Evolutionary conservation across 164 flowering plant species (phyloP).

Genomic region (Aristolochia californica): DNA sequence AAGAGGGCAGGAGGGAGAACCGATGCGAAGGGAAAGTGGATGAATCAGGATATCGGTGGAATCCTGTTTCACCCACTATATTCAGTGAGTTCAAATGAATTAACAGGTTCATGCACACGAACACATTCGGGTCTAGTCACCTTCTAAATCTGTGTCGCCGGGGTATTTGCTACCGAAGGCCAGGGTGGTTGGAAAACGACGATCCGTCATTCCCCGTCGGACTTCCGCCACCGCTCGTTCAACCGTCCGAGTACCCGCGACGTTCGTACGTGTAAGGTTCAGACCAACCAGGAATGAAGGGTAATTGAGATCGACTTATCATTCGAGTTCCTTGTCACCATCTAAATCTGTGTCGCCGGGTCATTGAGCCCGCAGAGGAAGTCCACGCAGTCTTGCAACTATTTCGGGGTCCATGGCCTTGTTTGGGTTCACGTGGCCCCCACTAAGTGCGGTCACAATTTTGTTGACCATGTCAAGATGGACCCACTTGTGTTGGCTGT

Average conservation of each 20-base stretch:
- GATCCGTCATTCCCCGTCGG: conserved; percentile 23
- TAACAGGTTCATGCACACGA: too few relatives aligned
- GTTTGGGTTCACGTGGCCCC: conserved; percentile 36
- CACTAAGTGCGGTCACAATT: conserved; percentile 22
- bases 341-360: conserved; percentile 25
- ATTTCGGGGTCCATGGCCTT: conserved; percentile 37
- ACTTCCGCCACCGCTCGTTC: conserved; percentile 13
- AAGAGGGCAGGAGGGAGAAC: too few relatives aligned
- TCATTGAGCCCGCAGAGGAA: conserved; percentile 36
- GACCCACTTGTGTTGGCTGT: conserved; percentile 6
- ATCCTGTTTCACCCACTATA: too few relatives aligned
- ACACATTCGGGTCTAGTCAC: too few relatives aligned
- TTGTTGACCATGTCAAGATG: conserved; percentile 8
- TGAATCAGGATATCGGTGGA: too few relatives aligned
- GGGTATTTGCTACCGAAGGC: conserved; percentile 3
- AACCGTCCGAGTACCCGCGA: conserved; percentile 7
- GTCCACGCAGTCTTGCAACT: conserved; percentile 23
- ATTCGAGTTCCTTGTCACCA: background rate
- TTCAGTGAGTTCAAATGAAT: too few relatives aligned
- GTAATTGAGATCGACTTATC: conserved; percentile 9
- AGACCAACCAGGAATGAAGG: conserved; percentile 19
- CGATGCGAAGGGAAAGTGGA: too few relatives aligned
- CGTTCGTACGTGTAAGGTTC: conserved; percentile 21
- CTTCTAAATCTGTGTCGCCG: too few relatives aligned
- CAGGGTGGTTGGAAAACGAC: conserved; percentile 12